These are phyloP conservation scores for Anthracocystis panici-leucophaei DNA, from an alignment of 1,284 basidiomycete genomes.

Conservation along the genomic window DNA sequence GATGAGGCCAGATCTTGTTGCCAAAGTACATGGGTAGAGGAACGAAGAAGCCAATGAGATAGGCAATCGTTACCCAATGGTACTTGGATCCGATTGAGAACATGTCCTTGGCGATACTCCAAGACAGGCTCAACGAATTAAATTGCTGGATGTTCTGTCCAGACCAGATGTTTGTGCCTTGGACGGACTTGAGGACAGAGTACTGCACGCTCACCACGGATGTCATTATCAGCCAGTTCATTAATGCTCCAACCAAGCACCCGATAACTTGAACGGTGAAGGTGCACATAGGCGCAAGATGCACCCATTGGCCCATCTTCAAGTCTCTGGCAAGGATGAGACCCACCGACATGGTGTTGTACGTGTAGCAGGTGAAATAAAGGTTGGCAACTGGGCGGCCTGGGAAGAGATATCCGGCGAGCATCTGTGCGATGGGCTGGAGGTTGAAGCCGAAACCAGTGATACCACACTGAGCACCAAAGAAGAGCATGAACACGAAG, in stretches of 20 bases:
- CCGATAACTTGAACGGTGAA: conserved; percentile 46
- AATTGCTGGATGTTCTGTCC: conserved; percentile 51
- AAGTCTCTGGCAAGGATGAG: conserved; percentile 33
- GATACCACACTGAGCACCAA: conserved; percentile 24
- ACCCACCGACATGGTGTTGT: conserved; percentile 40
- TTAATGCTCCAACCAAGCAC: conserved; percentile 41
- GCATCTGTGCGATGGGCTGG: conserved; percentile 54
- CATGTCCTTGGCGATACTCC: conserved; percentile 51
- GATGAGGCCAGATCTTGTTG: conserved; percentile 42
- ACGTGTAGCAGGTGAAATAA: conserved; percentile 52
- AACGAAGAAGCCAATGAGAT: conserved; percentile 28
- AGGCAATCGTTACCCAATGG: conserved; percentile 40
- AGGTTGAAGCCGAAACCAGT: conserved; percentile 47
- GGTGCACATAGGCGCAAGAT: conserved; percentile 47
- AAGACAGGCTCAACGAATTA: conserved; percentile 48
- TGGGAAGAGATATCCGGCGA: conserved; percentile 48
- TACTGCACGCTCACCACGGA: conserved; percentile 30
- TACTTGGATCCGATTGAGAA: conserved; percentile 41
- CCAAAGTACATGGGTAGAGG: conserved; percentile 34
- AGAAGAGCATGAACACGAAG: conserved; percentile 35
- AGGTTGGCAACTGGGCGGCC: conserved; percentile 55
- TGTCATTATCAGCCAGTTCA: conserved; percentile 52
- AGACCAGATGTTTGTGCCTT: conserved; percentile 50
- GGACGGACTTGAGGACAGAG: conserved; percentile 45
- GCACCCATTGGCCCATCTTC: conserved; percentile 57